A percentile compares a stretch with the other conserved stretches of the same genome.
Evolutionary conservation across 139 green algal species (phyloP).

Genomic region (Chlamydomonas incerta): DNA sequence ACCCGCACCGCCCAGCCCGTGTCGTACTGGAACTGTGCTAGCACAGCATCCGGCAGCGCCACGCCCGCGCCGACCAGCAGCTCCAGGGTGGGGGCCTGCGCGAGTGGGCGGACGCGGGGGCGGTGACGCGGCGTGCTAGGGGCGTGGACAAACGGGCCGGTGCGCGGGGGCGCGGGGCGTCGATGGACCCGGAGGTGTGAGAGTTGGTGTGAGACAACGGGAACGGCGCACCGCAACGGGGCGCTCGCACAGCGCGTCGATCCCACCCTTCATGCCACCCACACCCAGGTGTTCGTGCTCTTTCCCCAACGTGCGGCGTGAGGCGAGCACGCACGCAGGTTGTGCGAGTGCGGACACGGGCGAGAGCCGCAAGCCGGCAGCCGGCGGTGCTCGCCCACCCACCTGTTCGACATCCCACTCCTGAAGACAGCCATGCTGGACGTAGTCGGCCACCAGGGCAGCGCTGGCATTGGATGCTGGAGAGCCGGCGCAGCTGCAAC

Average conservation of each 20-base stretch:
- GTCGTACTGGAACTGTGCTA: neutral
- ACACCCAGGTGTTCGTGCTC: too few relatives aligned
- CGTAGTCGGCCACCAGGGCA: neutral
- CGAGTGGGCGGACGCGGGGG: neutral
- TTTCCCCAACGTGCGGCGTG: neutral
- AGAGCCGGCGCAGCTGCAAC: too few relatives aligned
- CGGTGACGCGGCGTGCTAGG: neutral
- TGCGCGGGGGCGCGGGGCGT: too few relatives aligned
- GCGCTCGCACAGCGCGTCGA: too few relatives aligned
- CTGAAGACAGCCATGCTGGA: neutral
- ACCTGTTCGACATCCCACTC: neutral
- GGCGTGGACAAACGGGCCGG: too few relatives aligned
- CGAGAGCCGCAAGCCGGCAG: too few relatives aligned
- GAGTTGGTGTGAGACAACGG: neutral
- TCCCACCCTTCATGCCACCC: too few relatives aligned
- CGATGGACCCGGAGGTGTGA: neutral
- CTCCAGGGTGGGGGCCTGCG: neutral
- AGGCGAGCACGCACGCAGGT: too few relatives aligned
- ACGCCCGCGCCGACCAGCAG: neutral
- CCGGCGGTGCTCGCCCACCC: too few relatives aligned
- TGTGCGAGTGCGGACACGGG: too few relatives aligned
- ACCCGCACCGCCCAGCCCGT: conserved; percentile 15
- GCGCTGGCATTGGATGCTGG: too few relatives aligned
- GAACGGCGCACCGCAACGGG: too few relatives aligned
- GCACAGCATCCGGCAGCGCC: neutral